Evolutionary conservation across 805 yeast species (phyloP), one percentile per base, ranked within the genome.

Genomic region (Saccharomycopsis microspora): DNA sequence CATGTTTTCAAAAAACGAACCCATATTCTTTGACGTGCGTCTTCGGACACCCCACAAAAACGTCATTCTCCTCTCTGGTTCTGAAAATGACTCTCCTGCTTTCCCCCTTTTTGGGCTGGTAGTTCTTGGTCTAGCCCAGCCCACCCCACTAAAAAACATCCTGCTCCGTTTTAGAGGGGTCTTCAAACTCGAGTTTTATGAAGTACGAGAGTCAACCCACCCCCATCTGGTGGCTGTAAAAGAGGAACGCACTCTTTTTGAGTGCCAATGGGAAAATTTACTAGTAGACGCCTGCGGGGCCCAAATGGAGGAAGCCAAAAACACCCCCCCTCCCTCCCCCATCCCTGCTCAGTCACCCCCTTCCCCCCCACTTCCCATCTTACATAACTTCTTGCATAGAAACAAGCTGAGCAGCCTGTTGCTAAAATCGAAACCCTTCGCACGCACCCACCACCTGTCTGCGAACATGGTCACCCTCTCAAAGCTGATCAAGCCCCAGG

Each of bases 31-130:
- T 36, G 52, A 48, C 41, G 38, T 51, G 10, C 32, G 54, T 11
- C 34, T 69, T 7, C 62, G 63, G 41, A 59, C 71, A 1, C 61
- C 67, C 0, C 65, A 66, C 49, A 63, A 66, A 43, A 88, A 89
- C 61, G 81, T 88, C 19, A 64, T 89, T 2, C 70, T 90, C 1
- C 66, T 93, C 33, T 76, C 84, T 49, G 97, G 96, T 3, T 64
- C 82, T 1, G 82, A 81, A 27, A 71, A 74, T 41, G 93, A 84
- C 48, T 86, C 95, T 0, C 75, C 85, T 0, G 79, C 94, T 1
- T 81, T 75, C 1, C 69, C 81, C n/a, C 63, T 93, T 36, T 64
- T 78, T 0, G 98, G 97, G 1, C 76, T 75, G 32, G 72, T 90
- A 19, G 84, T 82, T 0, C 64, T 90, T 39, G 73, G 87, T 0